Evolutionary conservation across 2,329 filamentous ascomycete species (phyloP), one percentile per base, ranked within the genome.

Genomic region (Seiridium unicorne): DNA sequence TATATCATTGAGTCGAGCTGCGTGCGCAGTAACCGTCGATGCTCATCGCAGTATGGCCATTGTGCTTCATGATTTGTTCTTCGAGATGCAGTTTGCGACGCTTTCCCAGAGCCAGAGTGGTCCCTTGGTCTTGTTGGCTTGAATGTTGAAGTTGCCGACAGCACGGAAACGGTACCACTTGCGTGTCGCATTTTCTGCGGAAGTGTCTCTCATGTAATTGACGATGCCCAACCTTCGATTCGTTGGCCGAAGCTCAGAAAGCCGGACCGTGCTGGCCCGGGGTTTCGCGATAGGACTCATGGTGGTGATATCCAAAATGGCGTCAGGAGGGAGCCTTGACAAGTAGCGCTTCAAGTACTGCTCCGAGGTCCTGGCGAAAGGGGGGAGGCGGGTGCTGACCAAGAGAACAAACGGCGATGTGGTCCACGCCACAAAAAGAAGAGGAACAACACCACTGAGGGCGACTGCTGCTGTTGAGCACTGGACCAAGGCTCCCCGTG

Each of bases 391-490:
- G 55, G 95, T 76, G 72, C 90, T 86, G 61, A 95, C 81, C 69
- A 88, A 87, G 46, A 87, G 86, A 6, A 94, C 90, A 69, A 90
- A 91, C 3, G 91, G 89, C 0, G 85, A 80, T 2, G 88, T 86
- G 51, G 83, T 83, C 71, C 87, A 89, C 42, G 83, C 79, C 31
- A 92, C 80, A 68, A 88, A 85, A 42, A 85, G 60, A 66, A 92
- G 77, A 3, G 91, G 91, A 7, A 90, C 73, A 44, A 88, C 71
- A 65, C 89, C 86, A 62, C 82, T 85, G 55, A 84, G 68, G 53
- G 84, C 74, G 60, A 87, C 86, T 89, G 64, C 3, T 4, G 55
- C 47, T 57, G 49, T 48, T 40, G 56, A 26, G 18, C 18, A 26
- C 18, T 1, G 34, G 31, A 51, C 2, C n/a, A 38, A 51, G 58